Evolutionary conservation across 345 rosid species (phyloP).

Genomic region (Moricandia arvensis): DNA sequence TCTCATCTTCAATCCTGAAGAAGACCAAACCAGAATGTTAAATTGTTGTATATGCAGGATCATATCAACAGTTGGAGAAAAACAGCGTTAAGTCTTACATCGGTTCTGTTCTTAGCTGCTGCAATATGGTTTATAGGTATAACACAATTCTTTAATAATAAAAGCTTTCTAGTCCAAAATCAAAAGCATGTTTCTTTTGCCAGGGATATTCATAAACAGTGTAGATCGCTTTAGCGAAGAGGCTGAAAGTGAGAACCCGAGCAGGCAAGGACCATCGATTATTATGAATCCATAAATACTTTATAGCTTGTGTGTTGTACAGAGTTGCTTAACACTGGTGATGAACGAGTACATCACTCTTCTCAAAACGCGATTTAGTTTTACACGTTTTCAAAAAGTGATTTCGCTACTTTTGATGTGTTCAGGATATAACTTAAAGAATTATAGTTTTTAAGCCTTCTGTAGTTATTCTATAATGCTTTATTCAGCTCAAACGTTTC

Average conservation of each 20-base stretch:
- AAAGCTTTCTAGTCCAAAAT: not conserved
- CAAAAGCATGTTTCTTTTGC: constrained; percentile 8
- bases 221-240: constrained; percentile 63
- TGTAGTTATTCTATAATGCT: too few relatives aligned
- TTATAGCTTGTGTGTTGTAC: not conserved
- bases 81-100: constrained; percentile 67
- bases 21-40: not conserved
- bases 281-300: constrained; percentile 3
- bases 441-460: too few relatives aligned
- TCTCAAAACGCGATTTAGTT: not conserved
- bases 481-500: too few relatives aligned
- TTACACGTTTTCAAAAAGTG: not conserved
- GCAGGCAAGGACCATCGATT: constrained; percentile 12
- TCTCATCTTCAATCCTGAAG: not conserved
- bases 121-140: constrained; percentile 82
- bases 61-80: constrained; percentile 65
- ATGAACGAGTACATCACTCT: not conserved
- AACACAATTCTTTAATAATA: not conserved
- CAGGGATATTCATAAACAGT: constrained; percentile 71
- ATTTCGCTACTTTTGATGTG: not conserved
- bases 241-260: not conserved
- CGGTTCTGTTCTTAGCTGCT: constrained; percentile 72
- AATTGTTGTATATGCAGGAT: constrained; percentile 46
- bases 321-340: constrained; percentile 9
- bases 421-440: too few relatives aligned